phyloP scores from a whole-genome alignment of 2,329 filamentous ascomycete species.

The Fusarium sororula region DNA sequence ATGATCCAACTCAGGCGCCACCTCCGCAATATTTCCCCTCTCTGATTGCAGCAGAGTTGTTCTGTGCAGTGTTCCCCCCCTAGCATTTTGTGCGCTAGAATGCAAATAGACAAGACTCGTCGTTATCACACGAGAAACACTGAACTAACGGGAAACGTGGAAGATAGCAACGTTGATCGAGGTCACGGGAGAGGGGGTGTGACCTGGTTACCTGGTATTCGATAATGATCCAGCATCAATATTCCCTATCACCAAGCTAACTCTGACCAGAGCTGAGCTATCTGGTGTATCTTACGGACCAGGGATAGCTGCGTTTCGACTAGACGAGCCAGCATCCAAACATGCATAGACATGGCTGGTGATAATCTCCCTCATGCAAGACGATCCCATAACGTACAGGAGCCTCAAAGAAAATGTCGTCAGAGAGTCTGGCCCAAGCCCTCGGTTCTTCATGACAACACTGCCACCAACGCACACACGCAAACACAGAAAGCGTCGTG shows the following conservation, averaged over 20 bases:
- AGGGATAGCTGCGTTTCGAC: conserved; percentile 20
- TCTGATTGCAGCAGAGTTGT: conserved; percentile 8
- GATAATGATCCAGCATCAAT: not conserved
- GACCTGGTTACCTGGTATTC: conserved; percentile 18
- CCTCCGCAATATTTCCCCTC: conserved; percentile 24
- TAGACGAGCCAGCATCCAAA: conserved; percentile 9
- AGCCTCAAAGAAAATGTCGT: conserved; percentile 19
- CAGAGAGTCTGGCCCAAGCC: conserved; percentile 23
- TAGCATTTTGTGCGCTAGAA: conserved; percentile 13
- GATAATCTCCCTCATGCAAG: conserved; percentile 16
- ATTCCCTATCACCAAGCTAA: conserved; percentile 13
- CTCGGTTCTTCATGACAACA: conserved; percentile 20
- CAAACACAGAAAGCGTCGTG: not conserved
- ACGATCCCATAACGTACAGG: conserved; percentile 6
- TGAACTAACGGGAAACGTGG: conserved; percentile 5
- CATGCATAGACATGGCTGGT: conserved; percentile 13
- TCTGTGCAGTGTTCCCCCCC: conserved; percentile 23
- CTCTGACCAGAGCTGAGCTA: not conserved
- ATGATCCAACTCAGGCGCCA: conserved; percentile 30
- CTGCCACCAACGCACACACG: not conserved
- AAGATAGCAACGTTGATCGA: conserved; percentile 1
- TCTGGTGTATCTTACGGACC: not conserved
- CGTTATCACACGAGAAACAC: conserved; percentile 12
- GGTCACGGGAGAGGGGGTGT: conserved; percentile 34
- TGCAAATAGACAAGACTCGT: conserved; percentile 5